A percentile compares a stretch with the other conserved stretches of the same genome.
Evolutionary conservation across 2,329 filamentous ascomycete genomes (phyloP).

Genomic region (Rhinocladiella mackenziei): DNA sequence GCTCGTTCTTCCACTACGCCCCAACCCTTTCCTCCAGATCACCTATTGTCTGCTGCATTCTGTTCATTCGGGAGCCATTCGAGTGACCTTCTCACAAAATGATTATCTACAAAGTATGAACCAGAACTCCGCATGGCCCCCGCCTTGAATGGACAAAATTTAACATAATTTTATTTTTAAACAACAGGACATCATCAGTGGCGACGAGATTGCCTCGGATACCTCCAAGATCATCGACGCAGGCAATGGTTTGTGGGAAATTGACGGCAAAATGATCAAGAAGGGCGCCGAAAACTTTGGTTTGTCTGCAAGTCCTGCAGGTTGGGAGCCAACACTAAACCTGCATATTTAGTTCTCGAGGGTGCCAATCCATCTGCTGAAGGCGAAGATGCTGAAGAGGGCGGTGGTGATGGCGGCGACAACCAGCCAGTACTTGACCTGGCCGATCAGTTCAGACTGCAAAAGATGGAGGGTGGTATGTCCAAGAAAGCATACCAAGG

Average conservation of each 20-base stretch:
- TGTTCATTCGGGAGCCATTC: slow-evolving; percentile 12
- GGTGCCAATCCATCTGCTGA: slow-evolving; percentile 97
- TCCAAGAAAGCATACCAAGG: slow-evolving; percentile 80
- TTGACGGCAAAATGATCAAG: slow-evolving; percentile 85
- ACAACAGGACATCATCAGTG: slow-evolving; percentile 76
- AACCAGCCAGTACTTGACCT: slow-evolving; percentile 82
- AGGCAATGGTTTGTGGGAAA: slow-evolving; percentile 79
- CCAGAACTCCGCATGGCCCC: slow-evolving; percentile 1
- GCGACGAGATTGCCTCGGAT: slow-evolving; percentile 95
- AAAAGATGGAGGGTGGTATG: slow-evolving; percentile 45
- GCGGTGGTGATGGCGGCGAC: slow-evolving; percentile 59
- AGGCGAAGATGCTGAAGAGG: slow-evolving; percentile 67
- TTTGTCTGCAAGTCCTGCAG: slow-evolving; percentile 43
- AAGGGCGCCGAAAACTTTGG: slow-evolving; percentile 70
- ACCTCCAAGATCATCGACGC: slow-evolving; percentile 79
- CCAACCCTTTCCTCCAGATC: slow-evolving; percentile 4
- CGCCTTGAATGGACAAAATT: slow-evolving; percentile 1
- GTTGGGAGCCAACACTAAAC: neutral
- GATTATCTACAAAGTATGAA: slow-evolving; percentile 67
- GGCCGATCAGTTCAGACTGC: slow-evolving; percentile 83
- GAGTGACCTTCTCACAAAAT: slow-evolving; percentile 54
- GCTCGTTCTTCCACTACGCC: slow-evolving; percentile 30
- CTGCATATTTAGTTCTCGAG: slow-evolving; percentile 38
- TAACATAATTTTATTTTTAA: slow-evolving; percentile 13
- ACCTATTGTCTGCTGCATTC: slow-evolving; percentile 29